Base-by-base conservation (phyloP, 768 basidiomycete genomes). In the Mrakia gelida region DNA sequence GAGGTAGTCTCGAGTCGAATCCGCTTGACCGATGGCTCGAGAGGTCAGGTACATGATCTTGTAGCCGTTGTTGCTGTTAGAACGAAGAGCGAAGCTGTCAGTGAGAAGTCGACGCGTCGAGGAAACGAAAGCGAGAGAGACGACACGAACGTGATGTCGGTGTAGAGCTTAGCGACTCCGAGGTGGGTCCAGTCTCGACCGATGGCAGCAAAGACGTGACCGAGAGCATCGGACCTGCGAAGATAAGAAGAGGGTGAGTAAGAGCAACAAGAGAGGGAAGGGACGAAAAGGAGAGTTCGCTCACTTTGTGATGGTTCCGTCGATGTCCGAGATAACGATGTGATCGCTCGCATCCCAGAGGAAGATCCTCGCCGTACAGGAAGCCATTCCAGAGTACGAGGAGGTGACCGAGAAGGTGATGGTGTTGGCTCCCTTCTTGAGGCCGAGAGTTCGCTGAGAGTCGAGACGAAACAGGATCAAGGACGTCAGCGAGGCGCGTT, bases 111-210 rank as follows among this genome's bases (percentile, higher is more conserved):
- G 11, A 11, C 23, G n/a, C 30, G 30, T 38, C 16, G 30, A 16
- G 45, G n/a, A 7, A 49, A 59, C 26, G 59, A 28, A n/a, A 59
- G 59, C n/a, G 32, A 56, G 18, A 10, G 59, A 59, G 6, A 28
- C 26, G 59, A 28, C 10, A 62, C 74, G n/a, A 38, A 75, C 70
- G 71, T 70, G 80, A 99, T 97, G 82, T 98, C 96, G 2, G 93
- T 96, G 85, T 98, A 98, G 26, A 98, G 87, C 85, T 98, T 98
- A 21, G 95, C 96, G 45, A 98, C 95, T 9, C 97, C 96, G 6
- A 92, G 87, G 84, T 98, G 96, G 2, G 96, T 98, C 97, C 96
- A 98, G 84, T 98, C 96, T 13, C 95, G 90, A 11, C 96, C 97
- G 80, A 98, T 95, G 89, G 97, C 94, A 2, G 95, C 95, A 82